These are phyloP conservation scores for Neolentinus lepideus DNA, from an alignment of 1,284 basidiomycete species.

Conservation along the genomic window DNA sequence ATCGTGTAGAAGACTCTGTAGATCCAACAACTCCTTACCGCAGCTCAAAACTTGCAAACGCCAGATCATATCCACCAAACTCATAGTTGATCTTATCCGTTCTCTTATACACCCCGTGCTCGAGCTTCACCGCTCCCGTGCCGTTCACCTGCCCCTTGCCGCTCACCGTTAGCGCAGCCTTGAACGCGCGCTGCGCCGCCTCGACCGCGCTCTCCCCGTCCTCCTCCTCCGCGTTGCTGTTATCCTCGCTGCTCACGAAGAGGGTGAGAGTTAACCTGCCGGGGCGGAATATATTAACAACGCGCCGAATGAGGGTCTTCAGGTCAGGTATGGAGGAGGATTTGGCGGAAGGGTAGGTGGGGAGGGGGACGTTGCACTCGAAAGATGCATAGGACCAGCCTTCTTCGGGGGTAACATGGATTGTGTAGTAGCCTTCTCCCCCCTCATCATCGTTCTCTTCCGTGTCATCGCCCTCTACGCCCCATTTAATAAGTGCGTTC, in stretches of 20 bases:
- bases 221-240: constrained; percentile 41
- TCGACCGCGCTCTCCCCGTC: constrained; percentile 50
- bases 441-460: constrained; percentile 6
- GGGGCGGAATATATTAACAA: constrained; percentile 92
- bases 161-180: constrained; percentile 43
- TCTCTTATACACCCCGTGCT: constrained; percentile 46
- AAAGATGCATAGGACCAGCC: constrained; percentile 98
- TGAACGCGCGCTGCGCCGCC: constrained; percentile 64
- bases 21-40: no score
- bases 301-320: constrained; percentile 75
- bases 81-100: constrained; percentile 99
- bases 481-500: constrained; percentile 84
- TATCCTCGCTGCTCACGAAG: constrained; percentile 75
- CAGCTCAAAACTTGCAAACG: constrained; percentile 84
- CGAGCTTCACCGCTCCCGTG: constrained; percentile 9
- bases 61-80: constrained; percentile 92
- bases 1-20: no score
- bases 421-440: constrained; percentile 93
- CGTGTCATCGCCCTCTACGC: constrained; percentile 10
- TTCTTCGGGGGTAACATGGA: constrained; percentile 97
- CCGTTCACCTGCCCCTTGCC: neutral
- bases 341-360: constrained; percentile 28
- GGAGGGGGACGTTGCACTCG: constrained; percentile 94
- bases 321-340: constrained; percentile 60
- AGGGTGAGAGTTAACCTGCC: constrained; percentile 84